Conservation (phyloP, 1,284 basidiomycete species). For the Cryptococcus jaspeensis region DNA sequence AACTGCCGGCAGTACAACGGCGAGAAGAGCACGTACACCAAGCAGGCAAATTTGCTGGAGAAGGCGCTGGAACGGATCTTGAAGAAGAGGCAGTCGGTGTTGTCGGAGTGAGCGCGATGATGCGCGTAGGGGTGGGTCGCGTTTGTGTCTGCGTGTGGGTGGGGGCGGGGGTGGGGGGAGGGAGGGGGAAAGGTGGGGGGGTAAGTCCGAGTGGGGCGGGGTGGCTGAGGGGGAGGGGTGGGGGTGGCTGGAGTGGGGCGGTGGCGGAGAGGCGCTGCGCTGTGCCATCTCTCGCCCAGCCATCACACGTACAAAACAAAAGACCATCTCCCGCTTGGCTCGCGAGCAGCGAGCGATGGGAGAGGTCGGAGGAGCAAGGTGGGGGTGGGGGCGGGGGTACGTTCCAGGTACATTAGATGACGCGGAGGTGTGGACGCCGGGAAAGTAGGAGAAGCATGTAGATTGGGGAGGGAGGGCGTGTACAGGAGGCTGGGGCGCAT, state of each 20-base stretch:
- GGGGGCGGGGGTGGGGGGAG: not conserved
- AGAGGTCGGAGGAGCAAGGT: too few species aligned
- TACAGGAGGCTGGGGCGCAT: too few species aligned
- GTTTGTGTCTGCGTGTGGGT: not conserved
- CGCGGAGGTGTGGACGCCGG: too few species aligned
- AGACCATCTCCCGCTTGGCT: not conserved
- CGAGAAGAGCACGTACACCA: constrained; percentile 77
- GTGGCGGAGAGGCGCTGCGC: not conserved
- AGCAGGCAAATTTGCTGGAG: constrained; percentile 82
- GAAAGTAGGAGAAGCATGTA: too few species aligned
- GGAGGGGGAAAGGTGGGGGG: too few species aligned
- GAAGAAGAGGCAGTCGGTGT: constrained; percentile 45
- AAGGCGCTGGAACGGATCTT: constrained; percentile 51
- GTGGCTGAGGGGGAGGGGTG: not conserved
- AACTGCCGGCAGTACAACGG: constrained; percentile 92
- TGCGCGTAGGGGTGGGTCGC: not conserved
- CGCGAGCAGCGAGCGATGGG: not conserved
- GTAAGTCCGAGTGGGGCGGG: not conserved
- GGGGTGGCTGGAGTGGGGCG: not conserved
- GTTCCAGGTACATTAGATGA: too few species aligned
- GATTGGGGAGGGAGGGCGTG: too few species aligned
- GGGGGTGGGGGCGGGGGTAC: too few species aligned
- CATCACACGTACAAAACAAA: not conserved
- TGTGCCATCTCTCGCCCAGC: not conserved
- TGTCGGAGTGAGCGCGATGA: constrained; percentile 1